Percentiles rank a stretch among this genome's conserved stretches.
Conservation (phyloP, 2,329 filamentous ascomycete species). For the Pyricularia sp. region DNA sequence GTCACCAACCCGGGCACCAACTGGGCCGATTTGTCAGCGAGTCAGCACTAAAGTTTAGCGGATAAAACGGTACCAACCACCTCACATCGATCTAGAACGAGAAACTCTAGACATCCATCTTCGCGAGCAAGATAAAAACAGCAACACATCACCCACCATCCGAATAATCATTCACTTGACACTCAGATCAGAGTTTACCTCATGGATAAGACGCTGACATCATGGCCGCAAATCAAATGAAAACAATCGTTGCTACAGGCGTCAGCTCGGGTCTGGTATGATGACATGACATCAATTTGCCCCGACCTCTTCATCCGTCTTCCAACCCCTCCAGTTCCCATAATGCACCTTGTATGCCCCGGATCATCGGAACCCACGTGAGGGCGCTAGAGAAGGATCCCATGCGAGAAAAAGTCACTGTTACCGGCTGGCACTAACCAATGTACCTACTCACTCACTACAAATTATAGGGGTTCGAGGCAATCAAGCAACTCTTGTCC, state of each 20-base stretch:
- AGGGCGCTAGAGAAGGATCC: neutral
- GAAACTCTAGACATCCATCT: too few relatives aligned
- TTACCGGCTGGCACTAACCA: neutral
- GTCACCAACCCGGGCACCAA: too few relatives aligned
- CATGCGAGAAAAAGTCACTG: neutral
- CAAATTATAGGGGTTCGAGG: constrained; percentile 9
- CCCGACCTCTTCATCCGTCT: too few relatives aligned
- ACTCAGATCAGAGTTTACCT: neutral
- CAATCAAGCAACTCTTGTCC: constrained; percentile 17
- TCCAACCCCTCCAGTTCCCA: neutral
- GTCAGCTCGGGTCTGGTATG: constrained; percentile 6
- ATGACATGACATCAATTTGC: too few relatives aligned
- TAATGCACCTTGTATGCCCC: neutral
- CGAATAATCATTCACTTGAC: neutral
- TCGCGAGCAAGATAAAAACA: too few relatives aligned
- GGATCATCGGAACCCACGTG: neutral
- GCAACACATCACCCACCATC: too few relatives aligned
- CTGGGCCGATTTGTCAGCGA: too few relatives aligned
- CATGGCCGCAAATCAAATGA: constrained; percentile 1
- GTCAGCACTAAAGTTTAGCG: too few relatives aligned
- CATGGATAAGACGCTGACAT: neutral
- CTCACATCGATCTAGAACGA: too few relatives aligned
- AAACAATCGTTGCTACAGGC: constrained; percentile 7
- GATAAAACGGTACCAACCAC: too few relatives aligned
- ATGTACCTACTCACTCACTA: neutral